These are phyloP conservation scores for Lichtheimia hyalospora DNA, from an alignment of 371 early-diverging fungal genomes.

Conservation along the genomic window DNA sequence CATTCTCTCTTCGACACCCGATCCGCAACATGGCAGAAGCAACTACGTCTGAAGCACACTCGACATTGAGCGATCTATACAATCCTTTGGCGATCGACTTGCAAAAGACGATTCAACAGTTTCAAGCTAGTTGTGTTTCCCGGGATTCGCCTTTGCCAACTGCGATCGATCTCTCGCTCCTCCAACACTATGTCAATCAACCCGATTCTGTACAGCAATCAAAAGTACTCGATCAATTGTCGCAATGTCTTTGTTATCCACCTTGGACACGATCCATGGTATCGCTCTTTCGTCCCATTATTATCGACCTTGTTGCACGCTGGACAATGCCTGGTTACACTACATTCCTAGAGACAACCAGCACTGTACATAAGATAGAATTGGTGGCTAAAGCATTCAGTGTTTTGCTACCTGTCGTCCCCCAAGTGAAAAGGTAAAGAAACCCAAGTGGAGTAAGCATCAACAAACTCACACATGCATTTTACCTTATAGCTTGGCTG, in stretches of 20 bases:
- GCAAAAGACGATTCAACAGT: slow-evolving; percentile 20
- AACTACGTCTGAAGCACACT: background rate
- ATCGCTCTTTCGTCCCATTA: slow-evolving; percentile 69
- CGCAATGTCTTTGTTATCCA: slow-evolving; percentile 36
- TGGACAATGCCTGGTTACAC: slow-evolving; percentile 62
- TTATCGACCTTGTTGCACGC: slow-evolving; percentile 81
- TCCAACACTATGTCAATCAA: slow-evolving; percentile 14
- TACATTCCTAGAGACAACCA: slow-evolving; percentile 38
- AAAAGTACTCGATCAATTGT: slow-evolving; percentile 31
- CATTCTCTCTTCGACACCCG: background rate
- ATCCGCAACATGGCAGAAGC: slow-evolving; percentile 7
- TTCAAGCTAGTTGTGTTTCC: slow-evolving; percentile 17
- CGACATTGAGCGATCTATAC: slow-evolving; percentile 13
- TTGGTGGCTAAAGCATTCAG: slow-evolving; percentile 65
- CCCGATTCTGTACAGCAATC: slow-evolving; percentile 14
- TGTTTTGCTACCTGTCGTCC: slow-evolving; percentile 65
- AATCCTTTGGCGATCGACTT: slow-evolving; percentile 40
- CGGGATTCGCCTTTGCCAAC: background rate
- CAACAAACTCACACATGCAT: background rate
- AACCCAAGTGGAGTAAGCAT: background rate
- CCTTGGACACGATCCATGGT: slow-evolving; percentile 46
- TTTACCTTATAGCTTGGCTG: slow-evolving; percentile 48
- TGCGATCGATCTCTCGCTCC: slow-evolving; percentile 11
- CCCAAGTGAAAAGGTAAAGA: slow-evolving; percentile 71
- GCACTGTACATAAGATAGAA: slow-evolving; percentile 49